Evolutionary conservation across 2,329 filamentous ascomycete genomes (phyloP), one percentile per base, ranked within the genome.

Genomic region (Pyricularia sp.): DNA sequence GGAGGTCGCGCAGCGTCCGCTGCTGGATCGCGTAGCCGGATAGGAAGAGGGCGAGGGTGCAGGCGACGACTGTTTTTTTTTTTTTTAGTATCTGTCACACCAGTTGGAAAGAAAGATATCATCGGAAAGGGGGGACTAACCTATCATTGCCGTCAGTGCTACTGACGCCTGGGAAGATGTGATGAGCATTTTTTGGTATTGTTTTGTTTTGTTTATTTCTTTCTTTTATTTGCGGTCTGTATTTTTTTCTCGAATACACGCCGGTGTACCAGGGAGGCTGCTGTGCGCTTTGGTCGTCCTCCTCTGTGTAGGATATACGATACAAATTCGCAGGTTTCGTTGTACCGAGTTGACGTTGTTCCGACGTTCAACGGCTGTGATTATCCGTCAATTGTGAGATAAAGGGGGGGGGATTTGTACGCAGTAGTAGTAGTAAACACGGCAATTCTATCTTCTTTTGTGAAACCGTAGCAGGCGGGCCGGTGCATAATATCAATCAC

Each of bases 21-120:
- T 97, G 94, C 75, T 97, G 94, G 68, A 97, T 85, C 3, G 89
- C 86, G 78, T 96, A 97, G 74, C 94, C 94, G 67, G 92, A 93
- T 36, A 97, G 83, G 78, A 97, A 97, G 30, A 97, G 88, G 4
- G 93, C 86, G 55, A 89, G 78, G 3, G 93, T 97, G 79, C 92
- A 97, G 30, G 92, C 77, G 71, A 92, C 81, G 70, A 97, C 91
- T 90, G 70, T 31, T 36, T 58, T 58, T 36, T 26, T 14, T 61
- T 17, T 63, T 58, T 11, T 11, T 30, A 31, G 26, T 4, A 42
- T 66, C 23, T 33, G 30, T 30, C 28, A 31, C 17, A 20, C 11
- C 26, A 14, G 28, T 28, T 26, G 12, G 63, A 69, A n/a, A 59
- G 5, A 61, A 23, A 10, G 1, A 2, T 2, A 61, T 61, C 2